Conservation (phyloP, 495 filamentous ascomycete species). For the Neurospora tetrasperma region DNA sequence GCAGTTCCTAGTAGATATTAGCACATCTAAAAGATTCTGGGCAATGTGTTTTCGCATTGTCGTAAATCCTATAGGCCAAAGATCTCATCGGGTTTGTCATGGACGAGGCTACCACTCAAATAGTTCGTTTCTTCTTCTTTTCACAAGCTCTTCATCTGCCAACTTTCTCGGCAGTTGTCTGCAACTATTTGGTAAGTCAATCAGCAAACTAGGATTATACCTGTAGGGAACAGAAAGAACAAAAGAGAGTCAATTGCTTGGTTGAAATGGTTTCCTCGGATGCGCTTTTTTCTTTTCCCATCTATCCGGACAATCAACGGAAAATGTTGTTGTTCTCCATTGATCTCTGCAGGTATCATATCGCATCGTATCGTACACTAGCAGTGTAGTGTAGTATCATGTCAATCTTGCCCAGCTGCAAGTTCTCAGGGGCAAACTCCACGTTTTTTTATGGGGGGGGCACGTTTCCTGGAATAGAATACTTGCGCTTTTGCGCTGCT, state of each 20-base stretch:
- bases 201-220: background rate
- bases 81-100: no score
- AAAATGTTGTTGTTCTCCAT: background rate
- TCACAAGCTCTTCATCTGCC: background rate
- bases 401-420: background rate
- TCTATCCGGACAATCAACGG: background rate
- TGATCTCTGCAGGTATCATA: background rate
- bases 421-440: background rate
- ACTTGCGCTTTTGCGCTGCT: background rate
- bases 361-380: background rate
- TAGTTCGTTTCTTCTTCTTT: background rate
- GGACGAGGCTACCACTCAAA: background rate
- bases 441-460: background rate
- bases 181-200: background rate
- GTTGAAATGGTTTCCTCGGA: no score
- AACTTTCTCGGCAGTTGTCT: background rate
- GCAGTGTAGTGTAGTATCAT: no score
- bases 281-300: background rate
- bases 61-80: no score
- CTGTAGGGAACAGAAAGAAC: background rate
- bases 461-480: background rate
- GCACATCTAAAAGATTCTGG: no score
- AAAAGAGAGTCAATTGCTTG: background rate
- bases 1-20: no score
- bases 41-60: no score